These are phyloP conservation scores for Fusarium sp. DNA, from an alignment of 2,329 filamentous ascomycete species.

Conservation along the genomic window DNA sequence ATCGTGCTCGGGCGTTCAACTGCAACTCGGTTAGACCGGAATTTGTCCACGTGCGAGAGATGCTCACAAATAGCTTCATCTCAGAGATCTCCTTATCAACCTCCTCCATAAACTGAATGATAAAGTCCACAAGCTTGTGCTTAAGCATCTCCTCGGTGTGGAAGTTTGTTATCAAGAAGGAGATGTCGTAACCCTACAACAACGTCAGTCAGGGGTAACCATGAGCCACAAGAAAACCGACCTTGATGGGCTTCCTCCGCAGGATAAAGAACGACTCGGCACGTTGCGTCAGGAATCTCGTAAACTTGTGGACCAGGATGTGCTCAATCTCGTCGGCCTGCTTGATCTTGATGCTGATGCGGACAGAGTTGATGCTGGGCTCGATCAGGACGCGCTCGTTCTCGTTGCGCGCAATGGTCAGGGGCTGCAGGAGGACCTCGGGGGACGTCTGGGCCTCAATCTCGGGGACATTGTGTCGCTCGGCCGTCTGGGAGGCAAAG, in stretches of 20 bases:
- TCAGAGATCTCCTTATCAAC: conserved; percentile 99
- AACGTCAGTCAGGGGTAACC: conserved; percentile 33
- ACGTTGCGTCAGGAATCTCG: conserved; percentile 82
- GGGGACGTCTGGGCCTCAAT: conserved; percentile 94
- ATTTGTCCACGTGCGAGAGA: background rate
- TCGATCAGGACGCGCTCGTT: conserved; percentile 97
- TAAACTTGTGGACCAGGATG: conserved; percentile 98
- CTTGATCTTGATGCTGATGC: conserved; percentile 98
- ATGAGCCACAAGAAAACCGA: conserved; percentile 53
- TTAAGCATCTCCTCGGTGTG: conserved; percentile 99
- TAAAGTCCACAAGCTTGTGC: conserved; percentile 98
- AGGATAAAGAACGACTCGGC: conserved; percentile 98
- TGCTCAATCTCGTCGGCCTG: conserved; percentile 99
- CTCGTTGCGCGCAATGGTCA: conserved; percentile 93
- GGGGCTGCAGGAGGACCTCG: conserved; percentile 90
- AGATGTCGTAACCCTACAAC: conserved; percentile 92
- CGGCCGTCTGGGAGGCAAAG: conserved; percentile 96
- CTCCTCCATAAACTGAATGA: conserved; percentile 99
- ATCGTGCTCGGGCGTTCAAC: conserved; percentile 96
- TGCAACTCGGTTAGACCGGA: conserved; percentile 53
- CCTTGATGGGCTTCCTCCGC: conserved; percentile 93
- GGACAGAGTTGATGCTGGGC: conserved; percentile 95
- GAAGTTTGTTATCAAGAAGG: conserved; percentile 98
- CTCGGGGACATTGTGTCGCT: conserved; percentile 98
- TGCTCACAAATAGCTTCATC: conserved; percentile 98